A percentile compares a stretch with the other conserved stretches of the same genome.
These are phyloP conservation scores for Acanthamoeba castellanii DNA, from an alignment of 208 protist genomes.

Conservation along the genomic window DNA sequence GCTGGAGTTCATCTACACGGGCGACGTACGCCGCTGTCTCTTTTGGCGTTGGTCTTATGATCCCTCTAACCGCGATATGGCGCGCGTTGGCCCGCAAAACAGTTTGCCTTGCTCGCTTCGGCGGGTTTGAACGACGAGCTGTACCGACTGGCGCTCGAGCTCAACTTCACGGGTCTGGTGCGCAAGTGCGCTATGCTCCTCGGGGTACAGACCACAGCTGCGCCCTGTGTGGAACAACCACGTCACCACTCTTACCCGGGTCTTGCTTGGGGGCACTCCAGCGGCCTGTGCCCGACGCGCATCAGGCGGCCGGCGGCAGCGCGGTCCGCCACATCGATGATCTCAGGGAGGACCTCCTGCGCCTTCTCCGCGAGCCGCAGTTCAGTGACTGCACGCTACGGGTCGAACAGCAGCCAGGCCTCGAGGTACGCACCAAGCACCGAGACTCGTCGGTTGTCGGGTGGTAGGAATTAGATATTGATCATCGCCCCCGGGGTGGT, in stretches of 20 bases:
- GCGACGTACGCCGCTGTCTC: background rate
- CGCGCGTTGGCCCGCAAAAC: background rate
- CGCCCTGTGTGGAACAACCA: background rate
- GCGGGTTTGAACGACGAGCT: background rate
- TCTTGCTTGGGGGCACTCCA: background rate
- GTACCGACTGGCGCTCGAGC: background rate
- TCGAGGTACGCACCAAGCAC: background rate
- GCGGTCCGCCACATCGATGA: too few relatives aligned
- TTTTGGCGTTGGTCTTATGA: too few relatives aligned
- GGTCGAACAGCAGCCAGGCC: background rate
- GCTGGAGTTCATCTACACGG: slow-evolving; percentile 17
- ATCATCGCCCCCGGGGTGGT: too few relatives aligned
- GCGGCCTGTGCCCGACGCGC: background rate
- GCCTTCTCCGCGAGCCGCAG: background rate
- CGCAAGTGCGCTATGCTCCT: background rate
- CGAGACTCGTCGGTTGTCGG: background rate
- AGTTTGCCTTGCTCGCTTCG: background rate
- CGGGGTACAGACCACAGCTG: background rate
- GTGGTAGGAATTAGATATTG: too few relatives aligned
- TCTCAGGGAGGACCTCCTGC: background rate
- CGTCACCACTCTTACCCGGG: background rate
- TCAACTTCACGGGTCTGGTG: background rate
- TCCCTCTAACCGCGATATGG: background rate
- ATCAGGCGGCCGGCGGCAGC: background rate
- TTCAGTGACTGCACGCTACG: slow-evolving; percentile 7